Conservation (phyloP, 2,329 filamentous ascomycete species). For the Zelopaecilomyces penicillatus region DNA sequence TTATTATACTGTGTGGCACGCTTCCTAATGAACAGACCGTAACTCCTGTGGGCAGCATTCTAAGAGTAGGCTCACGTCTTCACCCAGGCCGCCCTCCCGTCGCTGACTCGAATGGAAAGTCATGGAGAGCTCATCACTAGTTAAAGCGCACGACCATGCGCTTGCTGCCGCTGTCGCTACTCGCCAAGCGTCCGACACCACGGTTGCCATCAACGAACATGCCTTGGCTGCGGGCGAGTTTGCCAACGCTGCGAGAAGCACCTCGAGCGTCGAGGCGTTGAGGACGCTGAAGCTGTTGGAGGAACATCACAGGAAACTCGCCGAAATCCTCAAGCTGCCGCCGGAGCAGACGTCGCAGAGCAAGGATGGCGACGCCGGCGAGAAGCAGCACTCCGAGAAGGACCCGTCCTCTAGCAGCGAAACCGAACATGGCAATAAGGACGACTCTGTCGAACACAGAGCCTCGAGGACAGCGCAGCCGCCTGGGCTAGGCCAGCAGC, state of each 20-base stretch:
- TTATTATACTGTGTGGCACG: too few relatives aligned
- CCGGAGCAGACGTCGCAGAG: constrained; percentile 33
- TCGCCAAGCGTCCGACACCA: constrained; percentile 64
- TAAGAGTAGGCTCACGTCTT: too few relatives aligned
- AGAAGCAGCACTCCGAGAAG: constrained; percentile 21
- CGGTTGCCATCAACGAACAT: constrained; percentile 79
- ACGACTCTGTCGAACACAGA: constrained; percentile 12
- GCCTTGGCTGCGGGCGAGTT: constrained; percentile 83
- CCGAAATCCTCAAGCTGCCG: constrained; percentile 69
- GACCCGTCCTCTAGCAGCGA: neutral
- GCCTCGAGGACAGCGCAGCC: constrained; percentile 20
- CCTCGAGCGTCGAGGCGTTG: constrained; percentile 62
- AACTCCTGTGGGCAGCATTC: too few relatives aligned
- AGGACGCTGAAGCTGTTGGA: constrained; percentile 80
- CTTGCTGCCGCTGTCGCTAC: constrained; percentile 75
- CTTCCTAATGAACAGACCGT: too few relatives aligned
- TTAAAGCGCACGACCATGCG: constrained; percentile 79
- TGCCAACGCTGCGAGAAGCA: constrained; percentile 68
- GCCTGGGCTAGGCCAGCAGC: constrained; percentile 30
- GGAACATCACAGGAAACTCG: constrained; percentile 76
- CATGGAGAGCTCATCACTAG: constrained; percentile 31
- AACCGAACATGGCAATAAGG: constrained; percentile 13
- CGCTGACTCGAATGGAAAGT: too few relatives aligned
- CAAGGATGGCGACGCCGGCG: constrained; percentile 15
- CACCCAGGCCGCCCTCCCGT: too few relatives aligned